Evolutionary conservation across 164 flowering plant genomes (phyloP).

Genomic region (Piper longum): DNA sequence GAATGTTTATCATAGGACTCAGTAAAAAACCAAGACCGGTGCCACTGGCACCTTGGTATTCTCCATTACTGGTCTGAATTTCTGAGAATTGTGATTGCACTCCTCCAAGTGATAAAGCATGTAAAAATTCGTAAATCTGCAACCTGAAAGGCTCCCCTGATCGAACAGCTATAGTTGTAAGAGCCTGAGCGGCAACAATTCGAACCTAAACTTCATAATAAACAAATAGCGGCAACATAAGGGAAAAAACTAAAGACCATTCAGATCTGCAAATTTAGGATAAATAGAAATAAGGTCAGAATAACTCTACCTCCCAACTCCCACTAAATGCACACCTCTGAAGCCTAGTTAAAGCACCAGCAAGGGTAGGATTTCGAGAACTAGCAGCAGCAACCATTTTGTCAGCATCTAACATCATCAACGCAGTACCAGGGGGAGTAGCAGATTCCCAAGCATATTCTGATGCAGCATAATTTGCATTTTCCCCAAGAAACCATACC

Average conservation of each 20-base stretch:
- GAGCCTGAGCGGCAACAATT: conserved; percentile 91
- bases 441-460: conserved; percentile 99
- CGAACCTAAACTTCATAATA: conserved; percentile 43
- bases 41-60: conserved; percentile 99
- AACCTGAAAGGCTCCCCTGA: conserved; percentile 98
- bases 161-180: conserved; percentile 86
- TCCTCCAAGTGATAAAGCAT: conserved; percentile 91
- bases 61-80: conserved; percentile 89
- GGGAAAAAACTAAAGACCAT: not conserved
- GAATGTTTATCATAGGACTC: conserved; percentile 90
- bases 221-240: not conserved
- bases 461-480: conserved; percentile 99
- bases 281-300: not conserved
- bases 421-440: conserved; percentile 98
- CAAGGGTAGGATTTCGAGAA: conserved; percentile 93
- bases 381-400: conserved; percentile 99
- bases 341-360: conserved; percentile 90
- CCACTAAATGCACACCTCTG: conserved; percentile 98
- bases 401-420: conserved; percentile 99
- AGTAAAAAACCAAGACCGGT: conserved; percentile 91
- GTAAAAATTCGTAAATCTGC: conserved; percentile 90
- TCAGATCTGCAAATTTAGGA: not conserved
- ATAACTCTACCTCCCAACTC: conserved; percentile 84
- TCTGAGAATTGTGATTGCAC: conserved; percentile 91
- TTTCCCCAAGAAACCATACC: conserved; percentile 99